Percentiles rank a stretch among this genome's conserved stretches.
Conservation (phyloP, 2,329 filamentous ascomycete species). For the Lecanoromycetidae sp. region DNA sequence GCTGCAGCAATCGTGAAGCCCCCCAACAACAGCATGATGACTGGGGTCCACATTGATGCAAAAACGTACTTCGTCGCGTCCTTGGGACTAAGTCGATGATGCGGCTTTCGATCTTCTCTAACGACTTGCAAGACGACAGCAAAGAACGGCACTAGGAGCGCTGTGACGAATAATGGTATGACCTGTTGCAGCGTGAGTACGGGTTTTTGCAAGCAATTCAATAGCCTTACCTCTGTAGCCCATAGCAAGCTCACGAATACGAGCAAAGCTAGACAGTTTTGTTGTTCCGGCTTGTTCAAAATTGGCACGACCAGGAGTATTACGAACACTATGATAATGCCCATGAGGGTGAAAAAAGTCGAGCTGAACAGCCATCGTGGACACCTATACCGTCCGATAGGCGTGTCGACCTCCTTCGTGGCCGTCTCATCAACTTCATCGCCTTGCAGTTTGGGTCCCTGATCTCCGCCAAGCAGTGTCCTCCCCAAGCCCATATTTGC, state of each 20-base stretch:
- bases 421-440: conserved; percentile 54
- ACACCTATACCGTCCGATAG: conserved; percentile 61
- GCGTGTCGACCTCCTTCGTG: conserved; percentile 62
- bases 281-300: conserved; percentile 77
- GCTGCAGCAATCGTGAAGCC: conserved; percentile 94
- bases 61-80: conserved; percentile 76
- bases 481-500: conserved; percentile 72
- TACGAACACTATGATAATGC: conserved; percentile 61
- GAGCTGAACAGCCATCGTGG: conserved; percentile 75
- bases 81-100: conserved; percentile 63
- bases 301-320: conserved; percentile 65
- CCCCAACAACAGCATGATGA: conserved; percentile 94
- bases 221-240: conserved; percentile 69
- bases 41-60: conserved; percentile 95
- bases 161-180: conserved; percentile 93
- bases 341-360: conserved; percentile 64
- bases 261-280: conserved; percentile 89
- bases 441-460: conserved; percentile 65
- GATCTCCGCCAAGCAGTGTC: conserved; percentile 65
- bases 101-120: conserved; percentile 58
- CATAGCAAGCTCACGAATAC: conserved; percentile 88
- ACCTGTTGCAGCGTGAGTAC: conserved; percentile 41
- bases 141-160: conserved; percentile 83
- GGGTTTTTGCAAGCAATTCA: neutral
- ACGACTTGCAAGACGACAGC: conserved; percentile 79